Conservation (phyloP, 495 filamentous ascomycete genomes). For the Hyphodiscus hymeniophilus region DNA sequence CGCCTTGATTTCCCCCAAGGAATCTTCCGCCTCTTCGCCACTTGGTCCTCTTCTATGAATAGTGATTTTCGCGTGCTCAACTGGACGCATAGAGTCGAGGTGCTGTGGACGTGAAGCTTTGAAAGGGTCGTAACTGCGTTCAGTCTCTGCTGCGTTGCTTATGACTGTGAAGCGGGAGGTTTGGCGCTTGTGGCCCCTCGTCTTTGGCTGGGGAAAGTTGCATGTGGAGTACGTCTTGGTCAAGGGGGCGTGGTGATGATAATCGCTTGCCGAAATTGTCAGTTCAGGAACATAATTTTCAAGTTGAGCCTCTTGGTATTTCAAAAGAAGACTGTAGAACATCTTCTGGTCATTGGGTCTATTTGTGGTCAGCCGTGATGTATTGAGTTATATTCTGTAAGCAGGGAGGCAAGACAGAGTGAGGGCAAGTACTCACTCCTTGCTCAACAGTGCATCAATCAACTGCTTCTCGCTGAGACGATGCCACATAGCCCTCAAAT, state of each 20-base stretch:
- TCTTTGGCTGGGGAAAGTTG: conserved; percentile 34
- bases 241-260: conserved; percentile 64
- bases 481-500: conserved; percentile 85
- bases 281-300: conserved; percentile 75
- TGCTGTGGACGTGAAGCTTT: conserved; percentile 53
- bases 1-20: not conserved
- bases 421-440: conserved; percentile 56
- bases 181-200: conserved; percentile 39
- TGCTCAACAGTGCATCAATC: conserved; percentile 52
- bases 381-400: not conserved
- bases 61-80: conserved; percentile 52
- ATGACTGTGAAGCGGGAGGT: conserved; percentile 67
- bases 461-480: conserved; percentile 62
- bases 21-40: not conserved
- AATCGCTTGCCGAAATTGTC: conserved; percentile 76
- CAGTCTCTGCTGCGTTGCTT: conserved; percentile 40
- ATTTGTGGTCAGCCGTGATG: conserved; percentile 5
- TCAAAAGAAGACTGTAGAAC: conserved; percentile 78
- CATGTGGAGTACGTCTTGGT: conserved; percentile 40
- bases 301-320: conserved; percentile 70
- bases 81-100: conserved; percentile 28
- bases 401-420: not conserved
- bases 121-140: conserved; percentile 74
- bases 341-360: conserved; percentile 83
- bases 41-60: conserved; percentile 46